These are phyloP conservation scores for Actinomucor elegans DNA, from an alignment of 371 early-diverging fungal genomes.

Conservation along the genomic window DNA sequence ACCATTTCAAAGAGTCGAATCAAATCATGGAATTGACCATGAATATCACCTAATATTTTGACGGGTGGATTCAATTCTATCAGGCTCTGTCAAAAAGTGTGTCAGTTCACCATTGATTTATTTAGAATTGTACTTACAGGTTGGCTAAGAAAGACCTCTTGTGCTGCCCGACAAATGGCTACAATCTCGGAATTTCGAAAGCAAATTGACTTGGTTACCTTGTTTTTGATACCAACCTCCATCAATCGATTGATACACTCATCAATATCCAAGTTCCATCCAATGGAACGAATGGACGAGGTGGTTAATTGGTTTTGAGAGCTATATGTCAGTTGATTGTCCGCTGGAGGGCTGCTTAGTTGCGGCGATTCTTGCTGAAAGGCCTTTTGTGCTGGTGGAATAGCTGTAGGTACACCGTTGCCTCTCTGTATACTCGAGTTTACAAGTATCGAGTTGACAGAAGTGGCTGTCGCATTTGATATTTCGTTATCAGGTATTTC, in stretches of 20 bases:
- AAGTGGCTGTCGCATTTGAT: conserved; percentile 43
- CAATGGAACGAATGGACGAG: conserved; percentile 44
- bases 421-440: conserved; percentile 17
- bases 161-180: conserved; percentile 85
- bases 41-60: conserved; percentile 96
- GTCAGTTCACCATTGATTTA: too few relatives aligned
- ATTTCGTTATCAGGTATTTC: conserved; percentile 49
- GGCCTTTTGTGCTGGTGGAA: conserved; percentile 4
- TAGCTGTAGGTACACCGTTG: background rate
- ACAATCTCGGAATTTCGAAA: conserved; percentile 86
- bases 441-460: conserved; percentile 47
- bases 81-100: conserved; percentile 55
- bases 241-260: conserved; percentile 84
- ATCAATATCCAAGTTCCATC: conserved; percentile 73
- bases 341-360: conserved; percentile 2
- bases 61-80: conserved; percentile 93
- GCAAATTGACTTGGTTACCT: conserved; percentile 71
- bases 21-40: conserved; percentile 95
- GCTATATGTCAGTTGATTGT: conserved; percentile 36
- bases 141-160: conserved; percentile 91
- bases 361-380: conserved; percentile 2
- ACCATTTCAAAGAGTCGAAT: conserved; percentile 91
- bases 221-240: conserved; percentile 73
- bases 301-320: conserved; percentile 49
- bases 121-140: conserved; percentile 55